Percentiles rank a stretch among this genome's conserved stretches.
Evolutionary conservation across 2,329 filamentous ascomycete genomes (phyloP).

Genomic region (Beauveria rudraprayagi): DNA sequence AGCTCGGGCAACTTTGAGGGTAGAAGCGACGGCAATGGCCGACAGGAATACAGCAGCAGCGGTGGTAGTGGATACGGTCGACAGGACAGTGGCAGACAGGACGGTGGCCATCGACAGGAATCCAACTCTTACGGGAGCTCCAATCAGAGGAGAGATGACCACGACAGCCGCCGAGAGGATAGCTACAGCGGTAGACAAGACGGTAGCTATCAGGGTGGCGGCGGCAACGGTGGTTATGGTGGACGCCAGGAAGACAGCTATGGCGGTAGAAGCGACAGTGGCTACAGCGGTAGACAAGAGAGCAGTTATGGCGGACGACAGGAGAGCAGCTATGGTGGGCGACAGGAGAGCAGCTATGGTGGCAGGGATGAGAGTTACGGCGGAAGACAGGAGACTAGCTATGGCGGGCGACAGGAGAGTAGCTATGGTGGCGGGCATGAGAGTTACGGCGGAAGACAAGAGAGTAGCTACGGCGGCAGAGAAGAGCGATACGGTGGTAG

Average conservation of each 20-base stretch:
- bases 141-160: constrained; percentile 12
- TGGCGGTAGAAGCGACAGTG: constrained; percentile 12
- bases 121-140: neutral
- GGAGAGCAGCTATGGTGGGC: constrained; percentile 11
- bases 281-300: constrained; percentile 11
- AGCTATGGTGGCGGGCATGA: neutral
- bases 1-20: constrained; percentile 2
- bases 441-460: neutral
- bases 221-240: constrained; percentile 9
- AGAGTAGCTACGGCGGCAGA: constrained; percentile 2
- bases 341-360: neutral
- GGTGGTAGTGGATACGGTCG: neutral
- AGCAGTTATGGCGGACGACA: constrained; percentile 12
- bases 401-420: neutral
- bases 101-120: constrained; percentile 3
- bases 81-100: neutral
- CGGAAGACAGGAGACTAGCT: constrained; percentile 18
- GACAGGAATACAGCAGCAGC: constrained; percentile 2
- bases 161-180: neutral
- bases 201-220: constrained; percentile 7
- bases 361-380: neutral
- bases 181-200: constrained; percentile 31
- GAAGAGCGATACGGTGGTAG: constrained; percentile 17
- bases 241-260: constrained; percentile 14
- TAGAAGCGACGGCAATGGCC: neutral